Evolutionary conservation across 345 rosid genomes (phyloP).

Genomic region (Citrus australasica): DNA sequence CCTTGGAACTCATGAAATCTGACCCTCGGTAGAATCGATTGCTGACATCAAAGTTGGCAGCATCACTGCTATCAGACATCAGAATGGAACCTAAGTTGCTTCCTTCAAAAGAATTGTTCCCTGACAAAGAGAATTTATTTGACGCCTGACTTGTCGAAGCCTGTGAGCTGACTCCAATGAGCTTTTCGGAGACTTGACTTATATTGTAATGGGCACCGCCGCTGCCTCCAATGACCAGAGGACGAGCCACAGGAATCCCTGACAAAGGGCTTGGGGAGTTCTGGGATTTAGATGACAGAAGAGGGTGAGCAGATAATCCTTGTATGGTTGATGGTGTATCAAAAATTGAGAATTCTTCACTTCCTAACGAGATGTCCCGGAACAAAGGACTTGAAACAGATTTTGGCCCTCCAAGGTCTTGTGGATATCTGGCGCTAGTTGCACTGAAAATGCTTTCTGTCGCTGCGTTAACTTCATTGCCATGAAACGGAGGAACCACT

Average conservation of each 20-base stretch:
- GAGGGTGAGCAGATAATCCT: slow-evolving; percentile 82
- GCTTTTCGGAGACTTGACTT: slow-evolving; percentile 27
- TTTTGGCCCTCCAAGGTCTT: slow-evolving; percentile 26
- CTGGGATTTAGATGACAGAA: slow-evolving; percentile 84
- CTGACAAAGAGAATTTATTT: slow-evolving; percentile 29
- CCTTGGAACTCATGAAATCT: slow-evolving; percentile 25
- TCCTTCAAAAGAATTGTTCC: slow-evolving; percentile 31
- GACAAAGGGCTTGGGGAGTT: slow-evolving; percentile 34
- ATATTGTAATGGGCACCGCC: slow-evolving; percentile 17
- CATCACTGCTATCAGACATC: slow-evolving; percentile 27
- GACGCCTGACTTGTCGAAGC: slow-evolving; percentile 23
- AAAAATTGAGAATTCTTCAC: slow-evolving; percentile 30
- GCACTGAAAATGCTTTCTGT: slow-evolving; percentile 27
- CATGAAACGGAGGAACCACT: slow-evolving; percentile 30
- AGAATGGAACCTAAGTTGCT: slow-evolving; percentile 24
- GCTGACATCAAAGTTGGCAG: slow-evolving; percentile 27
- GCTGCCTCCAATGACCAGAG: slow-evolving; percentile 33
- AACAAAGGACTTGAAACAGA: slow-evolving; percentile 31
- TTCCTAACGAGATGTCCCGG: slow-evolving; percentile 32
- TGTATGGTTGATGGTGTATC: slow-evolving; percentile 34
- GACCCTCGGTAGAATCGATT: slow-evolving; percentile 30
- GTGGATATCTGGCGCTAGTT: slow-evolving; percentile 20
- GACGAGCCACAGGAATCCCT: slow-evolving; percentile 29
- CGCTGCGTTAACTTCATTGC: slow-evolving; percentile 20
- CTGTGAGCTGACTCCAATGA: slow-evolving; percentile 23